Percentiles rank a stretch among this genome's conserved stretches.
Conservation (phyloP, 345 rosid species). For the Populus ilicifolia region DNA sequence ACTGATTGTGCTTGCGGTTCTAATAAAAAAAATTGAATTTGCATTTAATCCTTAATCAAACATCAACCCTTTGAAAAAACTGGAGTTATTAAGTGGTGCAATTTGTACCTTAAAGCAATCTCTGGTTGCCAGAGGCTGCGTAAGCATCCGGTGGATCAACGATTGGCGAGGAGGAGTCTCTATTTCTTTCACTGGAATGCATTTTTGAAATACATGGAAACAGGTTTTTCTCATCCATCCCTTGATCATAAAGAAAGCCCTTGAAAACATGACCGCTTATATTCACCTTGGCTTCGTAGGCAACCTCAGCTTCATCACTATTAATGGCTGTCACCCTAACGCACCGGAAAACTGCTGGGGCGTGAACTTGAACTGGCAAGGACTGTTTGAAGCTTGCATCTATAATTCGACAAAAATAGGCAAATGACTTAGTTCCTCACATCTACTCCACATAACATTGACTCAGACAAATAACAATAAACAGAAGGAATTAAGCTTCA, state of each 20-base stretch:
- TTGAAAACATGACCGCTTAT: constrained; percentile 53
- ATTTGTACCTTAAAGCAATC: constrained; percentile 32
- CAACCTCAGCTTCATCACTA: constrained; percentile 36
- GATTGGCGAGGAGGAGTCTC: constrained; percentile 34
- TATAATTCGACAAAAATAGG: constrained; percentile 6
- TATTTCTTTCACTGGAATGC: constrained; percentile 17
- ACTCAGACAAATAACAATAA: neutral
- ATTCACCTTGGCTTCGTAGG: constrained; percentile 44
- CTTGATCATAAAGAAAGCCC: constrained; percentile 61
- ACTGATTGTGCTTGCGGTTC: neutral
- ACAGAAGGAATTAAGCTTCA: neutral
- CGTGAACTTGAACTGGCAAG: constrained; percentile 38
- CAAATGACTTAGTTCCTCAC: neutral
- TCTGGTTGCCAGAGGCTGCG: constrained; percentile 30
- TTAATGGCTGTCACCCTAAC: constrained; percentile 37
- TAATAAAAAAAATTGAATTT: neutral
- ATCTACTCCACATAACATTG: too few species aligned
- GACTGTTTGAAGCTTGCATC: constrained; percentile 42
- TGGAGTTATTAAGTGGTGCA: neutral
- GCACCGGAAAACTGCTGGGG: constrained; percentile 44
- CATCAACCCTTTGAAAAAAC: neutral
- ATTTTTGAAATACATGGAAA: constrained; percentile 34
- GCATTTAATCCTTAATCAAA: neutral
- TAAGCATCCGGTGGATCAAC: constrained; percentile 20
- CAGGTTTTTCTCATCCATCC: constrained; percentile 47